Conservation (phyloP, 2,329 filamentous ascomycete species). For the Thermoascus crustaceus region DNA sequence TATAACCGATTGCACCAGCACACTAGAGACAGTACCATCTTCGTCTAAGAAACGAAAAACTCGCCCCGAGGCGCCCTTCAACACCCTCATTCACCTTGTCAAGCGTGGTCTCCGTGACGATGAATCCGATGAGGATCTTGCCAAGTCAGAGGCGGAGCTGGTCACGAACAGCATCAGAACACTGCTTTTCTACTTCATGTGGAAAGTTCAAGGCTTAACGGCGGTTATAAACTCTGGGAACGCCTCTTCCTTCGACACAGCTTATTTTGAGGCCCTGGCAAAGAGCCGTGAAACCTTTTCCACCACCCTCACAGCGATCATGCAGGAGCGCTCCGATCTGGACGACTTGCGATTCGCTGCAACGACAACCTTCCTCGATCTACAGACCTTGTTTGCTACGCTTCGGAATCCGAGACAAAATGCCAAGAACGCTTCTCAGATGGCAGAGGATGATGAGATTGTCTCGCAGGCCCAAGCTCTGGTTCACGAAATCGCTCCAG, state of each 20-base stretch:
- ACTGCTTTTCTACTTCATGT: constrained; percentile 87
- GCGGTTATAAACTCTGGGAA: constrained; percentile 47
- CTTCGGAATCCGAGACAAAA: constrained; percentile 48
- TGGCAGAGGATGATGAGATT: constrained; percentile 38
- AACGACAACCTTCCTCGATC: constrained; percentile 69
- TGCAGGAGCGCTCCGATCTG: constrained; percentile 46
- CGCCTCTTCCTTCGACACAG: constrained; percentile 50
- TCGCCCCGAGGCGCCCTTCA: constrained; percentile 42
- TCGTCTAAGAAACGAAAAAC: constrained; percentile 31
- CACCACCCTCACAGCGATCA: constrained; percentile 41
- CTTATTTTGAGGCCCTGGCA: constrained; percentile 60
- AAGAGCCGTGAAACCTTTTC: constrained; percentile 50
- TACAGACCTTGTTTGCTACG: constrained; percentile 70
- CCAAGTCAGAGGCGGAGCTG: constrained; percentile 71
- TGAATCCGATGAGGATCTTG: constrained; percentile 60
- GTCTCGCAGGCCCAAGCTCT: constrained; percentile 52
- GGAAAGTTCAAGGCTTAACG: constrained; percentile 64
- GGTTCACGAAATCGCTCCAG: constrained; percentile 59
- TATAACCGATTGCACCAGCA: constrained; percentile 67
- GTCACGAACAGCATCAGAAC: constrained; percentile 68
- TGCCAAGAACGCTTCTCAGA: constrained; percentile 38
- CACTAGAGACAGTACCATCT: constrained; percentile 54
- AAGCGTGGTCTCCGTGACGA: constrained; percentile 59
- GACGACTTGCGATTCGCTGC: constrained; percentile 72
- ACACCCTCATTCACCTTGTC: constrained; percentile 64